phyloP scores from a whole-genome alignment of 352 stramenopile species.

The Blastocystis sp. region DNA sequence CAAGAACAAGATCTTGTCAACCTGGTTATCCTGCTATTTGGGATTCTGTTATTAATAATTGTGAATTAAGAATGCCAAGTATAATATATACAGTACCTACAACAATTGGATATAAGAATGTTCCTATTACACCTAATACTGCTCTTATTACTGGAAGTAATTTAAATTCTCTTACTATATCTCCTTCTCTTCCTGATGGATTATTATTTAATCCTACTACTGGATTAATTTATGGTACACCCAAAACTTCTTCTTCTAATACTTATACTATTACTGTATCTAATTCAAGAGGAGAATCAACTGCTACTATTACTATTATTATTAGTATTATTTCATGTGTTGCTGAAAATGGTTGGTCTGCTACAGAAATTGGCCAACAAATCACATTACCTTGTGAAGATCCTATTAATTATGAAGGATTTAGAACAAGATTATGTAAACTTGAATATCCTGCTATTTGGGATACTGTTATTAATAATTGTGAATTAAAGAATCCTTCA shows the following conservation, averaged over 20 bases:
- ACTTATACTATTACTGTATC: conserved; percentile 26
- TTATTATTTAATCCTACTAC: conserved; percentile 29
- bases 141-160: conserved; percentile 2
- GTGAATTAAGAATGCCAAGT: conserved; percentile 13
- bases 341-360: conserved; percentile 6
- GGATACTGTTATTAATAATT: no score
- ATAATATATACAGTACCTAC: conserved; percentile 16
- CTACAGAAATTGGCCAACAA: conserved; percentile 23
- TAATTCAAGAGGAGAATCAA: conserved; percentile 19
- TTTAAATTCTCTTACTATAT: conserved; percentile 20
- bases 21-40: conserved; percentile 11
- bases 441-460: no score
- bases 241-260: conserved; percentile 4
- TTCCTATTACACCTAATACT: conserved; percentile 25
- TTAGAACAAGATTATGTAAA: no score
- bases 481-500: no score
- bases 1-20: conserved; percentile 9
- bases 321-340: conserved; percentile 1
- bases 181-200: conserved; percentile 8
- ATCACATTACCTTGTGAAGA: no score
- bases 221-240: conserved; percentile 15
- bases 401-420: no score
- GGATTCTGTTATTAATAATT: conserved; percentile 11
- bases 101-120: conserved; percentile 22
- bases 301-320: conserved; percentile 16